Conservation (phyloP, 148 eudicot species). For the Rhododendron kiyosumense region DNA sequence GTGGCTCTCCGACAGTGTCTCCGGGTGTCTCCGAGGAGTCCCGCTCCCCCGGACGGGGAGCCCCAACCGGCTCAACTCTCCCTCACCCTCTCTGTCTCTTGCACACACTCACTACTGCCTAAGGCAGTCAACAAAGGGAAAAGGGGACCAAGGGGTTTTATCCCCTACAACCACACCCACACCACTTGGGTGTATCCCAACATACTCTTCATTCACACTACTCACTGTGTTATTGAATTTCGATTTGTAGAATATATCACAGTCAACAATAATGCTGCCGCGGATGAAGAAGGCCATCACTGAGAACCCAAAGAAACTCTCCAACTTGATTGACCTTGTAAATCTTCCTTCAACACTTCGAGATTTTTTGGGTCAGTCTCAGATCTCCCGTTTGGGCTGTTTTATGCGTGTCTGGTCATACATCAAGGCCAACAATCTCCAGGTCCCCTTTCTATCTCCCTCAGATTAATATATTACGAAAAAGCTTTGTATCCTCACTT, state of each 20-base stretch:
- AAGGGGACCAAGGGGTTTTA: too few species aligned
- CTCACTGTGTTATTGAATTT: neutral
- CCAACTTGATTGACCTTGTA: conserved; percentile 70
- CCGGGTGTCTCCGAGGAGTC: too few species aligned
- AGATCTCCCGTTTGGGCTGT: conserved; percentile 69
- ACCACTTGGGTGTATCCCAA: too few species aligned
- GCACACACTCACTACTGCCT: too few species aligned
- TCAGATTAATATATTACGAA: neutral
- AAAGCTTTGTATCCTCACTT: neutral
- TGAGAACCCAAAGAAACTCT: conserved; percentile 85
- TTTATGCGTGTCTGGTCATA: conserved; percentile 87
- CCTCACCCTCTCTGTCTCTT: too few species aligned
- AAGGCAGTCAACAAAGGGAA: too few species aligned
- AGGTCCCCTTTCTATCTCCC: conserved; percentile 35
- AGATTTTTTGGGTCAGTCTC: conserved; percentile 85
- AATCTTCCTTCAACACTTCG: conserved; percentile 77
- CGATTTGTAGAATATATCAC: neutral
- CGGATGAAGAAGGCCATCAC: conserved; percentile 55
- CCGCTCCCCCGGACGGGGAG: too few species aligned
- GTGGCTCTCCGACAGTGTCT: too few species aligned
- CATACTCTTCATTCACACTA: neutral
- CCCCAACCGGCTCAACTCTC: too few species aligned
- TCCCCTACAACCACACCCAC: too few species aligned
- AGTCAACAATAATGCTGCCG: conserved; percentile 49
- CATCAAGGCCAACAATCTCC: conserved; percentile 83